Evolutionary conservation across 1,284 basidiomycete genomes (phyloP).

Genomic region (Tranzscheliella williamsii): DNA sequence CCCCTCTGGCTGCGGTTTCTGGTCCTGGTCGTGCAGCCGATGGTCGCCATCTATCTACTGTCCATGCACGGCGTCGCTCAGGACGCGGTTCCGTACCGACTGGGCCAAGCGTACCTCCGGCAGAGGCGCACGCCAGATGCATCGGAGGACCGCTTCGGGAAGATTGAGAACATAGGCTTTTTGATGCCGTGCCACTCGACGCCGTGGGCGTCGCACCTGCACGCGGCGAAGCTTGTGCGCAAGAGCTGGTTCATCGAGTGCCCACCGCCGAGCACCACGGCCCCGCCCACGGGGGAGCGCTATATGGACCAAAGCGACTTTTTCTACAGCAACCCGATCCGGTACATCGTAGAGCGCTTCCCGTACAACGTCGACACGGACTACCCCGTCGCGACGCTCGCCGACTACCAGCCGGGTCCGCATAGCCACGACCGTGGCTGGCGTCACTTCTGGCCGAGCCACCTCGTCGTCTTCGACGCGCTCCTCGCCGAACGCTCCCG

Average conservation of each 20-base stretch:
- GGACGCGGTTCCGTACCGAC: conserved; percentile 28
- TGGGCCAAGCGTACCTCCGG: conserved; percentile 17
- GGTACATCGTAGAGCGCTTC: conserved; percentile 72
- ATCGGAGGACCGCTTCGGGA: conserved; percentile 41
- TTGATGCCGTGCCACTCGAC: conserved; percentile 98
- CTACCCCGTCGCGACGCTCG: conserved; percentile 66
- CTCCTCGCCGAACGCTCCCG: conserved; percentile 64
- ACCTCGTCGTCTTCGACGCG: conserved; percentile 77
- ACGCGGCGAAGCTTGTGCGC: conserved; percentile 61
- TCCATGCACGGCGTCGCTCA: conserved; percentile 44
- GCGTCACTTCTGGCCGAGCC: conserved; percentile 77
- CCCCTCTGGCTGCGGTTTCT: conserved; percentile 17
- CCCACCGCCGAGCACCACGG: conserved; percentile 12
- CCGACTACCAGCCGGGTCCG: neutral
- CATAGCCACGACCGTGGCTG: conserved; percentile 61
- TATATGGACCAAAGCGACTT: conserved; percentile 82
- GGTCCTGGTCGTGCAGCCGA: conserved; percentile 30
- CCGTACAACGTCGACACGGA: conserved; percentile 68
- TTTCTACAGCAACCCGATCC: conserved; percentile 76
- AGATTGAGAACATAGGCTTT: conserved; percentile 71
- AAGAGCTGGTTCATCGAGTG: conserved; percentile 50
- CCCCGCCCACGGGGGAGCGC: conserved; percentile 31
- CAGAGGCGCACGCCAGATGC: conserved; percentile 27
- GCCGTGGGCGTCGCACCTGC: conserved; percentile 88
- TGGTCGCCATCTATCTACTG: conserved; percentile 33